A percentile compares a stretch with the other conserved stretches of the same genome.
These are phyloP conservation scores for Drosera capensis DNA, from an alignment of 148 eudicot species.

Conservation along the genomic window DNA sequence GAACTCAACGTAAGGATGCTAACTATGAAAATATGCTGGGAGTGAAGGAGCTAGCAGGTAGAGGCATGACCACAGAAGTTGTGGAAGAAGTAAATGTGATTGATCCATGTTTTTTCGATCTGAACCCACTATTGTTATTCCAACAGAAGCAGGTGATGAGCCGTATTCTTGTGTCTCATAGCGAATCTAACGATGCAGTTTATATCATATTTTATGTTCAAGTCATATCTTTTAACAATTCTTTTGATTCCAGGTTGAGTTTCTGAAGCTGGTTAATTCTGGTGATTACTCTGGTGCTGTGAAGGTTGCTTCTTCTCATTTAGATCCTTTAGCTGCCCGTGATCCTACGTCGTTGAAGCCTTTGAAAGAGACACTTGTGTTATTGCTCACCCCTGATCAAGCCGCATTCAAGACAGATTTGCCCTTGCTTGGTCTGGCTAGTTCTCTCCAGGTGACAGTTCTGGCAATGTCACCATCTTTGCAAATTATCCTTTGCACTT, in stretches of 20 bases:
- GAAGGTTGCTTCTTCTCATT: constrained; percentile 65
- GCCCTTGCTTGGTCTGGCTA: constrained; percentile 58
- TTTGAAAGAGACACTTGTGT: constrained; percentile 67
- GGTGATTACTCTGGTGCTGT: constrained; percentile 70
- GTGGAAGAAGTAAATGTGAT: constrained; percentile 69
- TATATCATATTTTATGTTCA: not conserved
- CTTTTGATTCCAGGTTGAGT: constrained; percentile 62
- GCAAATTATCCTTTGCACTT: too few relatives aligned
- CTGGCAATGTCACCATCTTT: too few relatives aligned
- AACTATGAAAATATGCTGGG: constrained; percentile 52
- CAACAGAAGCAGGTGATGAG: constrained; percentile 80
- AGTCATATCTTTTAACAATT: constrained; percentile 1
- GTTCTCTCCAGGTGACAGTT: constrained; percentile 66
- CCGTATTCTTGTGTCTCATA: not conserved
- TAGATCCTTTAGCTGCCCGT: constrained; percentile 75
- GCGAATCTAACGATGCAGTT: too few relatives aligned
- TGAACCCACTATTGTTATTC: constrained; percentile 55
- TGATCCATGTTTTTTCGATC: constrained; percentile 51
- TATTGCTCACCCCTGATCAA: constrained; percentile 58
- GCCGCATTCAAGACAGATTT: constrained; percentile 31
- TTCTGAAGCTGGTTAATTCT: constrained; percentile 67
- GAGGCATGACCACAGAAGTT: constrained; percentile 87
- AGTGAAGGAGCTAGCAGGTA: constrained; percentile 63
- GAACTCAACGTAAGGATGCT: constrained; percentile 19
- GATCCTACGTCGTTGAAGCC: constrained; percentile 63